Evolutionary conservation across 192 early-diverging fungal genomes (phyloP).

Genomic region (Backusella macrospora): DNA sequence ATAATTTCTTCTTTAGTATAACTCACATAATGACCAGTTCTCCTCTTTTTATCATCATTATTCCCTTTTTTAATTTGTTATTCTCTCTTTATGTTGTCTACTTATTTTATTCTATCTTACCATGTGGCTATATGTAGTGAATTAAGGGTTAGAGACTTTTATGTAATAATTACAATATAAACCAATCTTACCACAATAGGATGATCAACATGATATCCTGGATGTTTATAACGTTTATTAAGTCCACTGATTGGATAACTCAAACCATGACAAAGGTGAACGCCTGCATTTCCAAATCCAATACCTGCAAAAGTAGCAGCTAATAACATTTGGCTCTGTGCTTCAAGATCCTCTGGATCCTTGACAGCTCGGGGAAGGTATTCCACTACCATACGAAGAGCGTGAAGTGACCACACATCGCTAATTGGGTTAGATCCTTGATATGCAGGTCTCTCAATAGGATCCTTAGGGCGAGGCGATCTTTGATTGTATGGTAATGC

Average conservation of each 20-base stretch:
- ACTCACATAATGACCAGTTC: background rate
- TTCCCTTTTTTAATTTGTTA: background rate
- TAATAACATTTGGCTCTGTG: slow-evolving; percentile 84
- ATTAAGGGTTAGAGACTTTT: background rate
- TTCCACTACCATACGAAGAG: slow-evolving; percentile 78
- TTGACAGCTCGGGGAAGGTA: slow-evolving; percentile 76
- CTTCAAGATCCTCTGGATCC: slow-evolving; percentile 65
- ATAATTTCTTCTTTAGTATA: background rate
- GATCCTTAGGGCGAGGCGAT: slow-evolving; percentile 77
- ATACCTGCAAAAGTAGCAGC: slow-evolving; percentile 87
- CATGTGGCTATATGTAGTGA: slow-evolving; percentile 10
- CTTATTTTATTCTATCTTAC: background rate
- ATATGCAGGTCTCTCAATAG: slow-evolving; percentile 86
- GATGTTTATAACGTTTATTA: slow-evolving; percentile 81
- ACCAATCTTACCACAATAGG: slow-evolving; percentile 59
- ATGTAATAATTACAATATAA: background rate
- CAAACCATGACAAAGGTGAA: slow-evolving; percentile 84
- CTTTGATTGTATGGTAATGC: slow-evolving; percentile 84
- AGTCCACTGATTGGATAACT: slow-evolving; percentile 86
- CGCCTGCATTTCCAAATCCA: slow-evolving; percentile 58
- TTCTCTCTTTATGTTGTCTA: background rate
- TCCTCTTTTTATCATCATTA: background rate
- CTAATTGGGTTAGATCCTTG: slow-evolving; percentile 93
- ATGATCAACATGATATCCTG: slow-evolving; percentile 77
- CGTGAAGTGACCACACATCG: slow-evolving; percentile 86